These are phyloP conservation scores for Phoma herbarum DNA, from an alignment of 2,329 filamentous ascomycete genomes.

Conservation along the genomic window DNA sequence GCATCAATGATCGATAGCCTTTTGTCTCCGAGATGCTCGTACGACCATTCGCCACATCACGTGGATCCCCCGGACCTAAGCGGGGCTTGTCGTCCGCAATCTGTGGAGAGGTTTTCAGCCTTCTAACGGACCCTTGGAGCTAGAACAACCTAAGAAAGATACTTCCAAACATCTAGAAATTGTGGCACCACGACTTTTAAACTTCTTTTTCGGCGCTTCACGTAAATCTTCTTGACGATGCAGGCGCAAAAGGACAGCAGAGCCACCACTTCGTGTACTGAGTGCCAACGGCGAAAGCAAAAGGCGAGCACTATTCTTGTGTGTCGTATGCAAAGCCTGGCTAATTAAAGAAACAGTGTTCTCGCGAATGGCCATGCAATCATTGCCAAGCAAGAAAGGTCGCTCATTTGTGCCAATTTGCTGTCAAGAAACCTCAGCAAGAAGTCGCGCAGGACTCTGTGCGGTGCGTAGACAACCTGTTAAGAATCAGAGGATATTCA, in stretches of 20 bases:
- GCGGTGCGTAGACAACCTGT: slow-evolving; percentile 26
- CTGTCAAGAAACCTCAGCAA: slow-evolving; percentile 44
- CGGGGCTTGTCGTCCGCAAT: background rate
- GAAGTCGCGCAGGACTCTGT: slow-evolving; percentile 29
- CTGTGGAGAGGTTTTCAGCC: slow-evolving; percentile 11
- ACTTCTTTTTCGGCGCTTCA: background rate
- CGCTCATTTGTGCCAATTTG: slow-evolving; percentile 59
- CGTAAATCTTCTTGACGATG: slow-evolving; percentile 21
- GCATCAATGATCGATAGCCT: background rate
- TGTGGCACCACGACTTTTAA: background rate
- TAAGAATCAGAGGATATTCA: background rate
- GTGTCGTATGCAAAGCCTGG: slow-evolving; percentile 3
- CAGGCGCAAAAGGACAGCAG: slow-evolving; percentile 38
- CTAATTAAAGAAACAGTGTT: slow-evolving; percentile 53
- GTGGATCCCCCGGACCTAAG: slow-evolving; percentile 1
- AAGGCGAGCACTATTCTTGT: slow-evolving; percentile 47
- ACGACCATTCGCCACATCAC: slow-evolving; percentile 13
- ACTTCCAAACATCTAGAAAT: background rate
- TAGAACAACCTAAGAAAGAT: slow-evolving; percentile 4
- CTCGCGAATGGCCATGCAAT: slow-evolving; percentile 61
- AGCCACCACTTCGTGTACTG: slow-evolving; percentile 52
- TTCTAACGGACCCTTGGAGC: background rate
- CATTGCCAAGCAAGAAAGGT: slow-evolving; percentile 60
- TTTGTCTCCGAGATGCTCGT: background rate
- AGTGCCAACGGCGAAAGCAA: slow-evolving; percentile 62